Evolutionary conservation across 352 stramenopile genomes (phyloP).

Genomic region (Phytophthora constricta): DNA sequence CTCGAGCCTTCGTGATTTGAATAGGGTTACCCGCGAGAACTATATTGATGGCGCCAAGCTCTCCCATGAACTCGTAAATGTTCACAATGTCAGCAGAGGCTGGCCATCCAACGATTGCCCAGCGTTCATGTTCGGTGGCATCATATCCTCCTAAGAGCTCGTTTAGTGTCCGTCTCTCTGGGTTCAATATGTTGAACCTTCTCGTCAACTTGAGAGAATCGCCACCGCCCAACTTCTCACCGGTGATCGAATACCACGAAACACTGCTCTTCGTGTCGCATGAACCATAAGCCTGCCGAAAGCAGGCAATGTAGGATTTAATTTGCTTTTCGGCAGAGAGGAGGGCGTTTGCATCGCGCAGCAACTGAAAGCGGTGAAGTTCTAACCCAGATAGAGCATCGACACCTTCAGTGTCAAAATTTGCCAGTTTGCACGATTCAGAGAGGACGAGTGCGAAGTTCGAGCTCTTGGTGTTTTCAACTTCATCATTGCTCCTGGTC

Average conservation of each 20-base stretch:
- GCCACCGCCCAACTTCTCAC: conserved; percentile 3
- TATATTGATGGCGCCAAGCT: neutral
- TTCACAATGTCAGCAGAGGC: conserved; percentile 9
- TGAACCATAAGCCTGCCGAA: neutral
- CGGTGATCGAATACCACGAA: conserved; percentile 2
- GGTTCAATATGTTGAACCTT: no score
- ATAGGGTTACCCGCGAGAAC: conserved; percentile 8
- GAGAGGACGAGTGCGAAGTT: conserved; percentile 17
- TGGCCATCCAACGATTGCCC: conserved; percentile 14
- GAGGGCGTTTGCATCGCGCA: conserved; percentile 12
- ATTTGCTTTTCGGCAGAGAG: conserved; percentile 3
- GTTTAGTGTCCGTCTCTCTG: no score
- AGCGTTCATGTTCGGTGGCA: neutral
- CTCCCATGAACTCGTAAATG: conserved; percentile 10
- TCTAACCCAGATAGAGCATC: conserved; percentile 9
- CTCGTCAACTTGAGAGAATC: no score
- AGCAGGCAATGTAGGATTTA: conserved; percentile 11
- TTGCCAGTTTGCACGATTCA: neutral
- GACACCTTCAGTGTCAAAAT: conserved; percentile 5
- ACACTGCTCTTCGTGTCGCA: neutral
- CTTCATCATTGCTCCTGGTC: neutral
- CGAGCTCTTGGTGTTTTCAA: neutral
- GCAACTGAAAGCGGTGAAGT: conserved; percentile 4
- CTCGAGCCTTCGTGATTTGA: neutral
- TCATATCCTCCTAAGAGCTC: no score